These are phyloP conservation scores for Boletus eberwhitei DNA, from an alignment of 768 basidiomycete genomes.

Conservation along the genomic window DNA sequence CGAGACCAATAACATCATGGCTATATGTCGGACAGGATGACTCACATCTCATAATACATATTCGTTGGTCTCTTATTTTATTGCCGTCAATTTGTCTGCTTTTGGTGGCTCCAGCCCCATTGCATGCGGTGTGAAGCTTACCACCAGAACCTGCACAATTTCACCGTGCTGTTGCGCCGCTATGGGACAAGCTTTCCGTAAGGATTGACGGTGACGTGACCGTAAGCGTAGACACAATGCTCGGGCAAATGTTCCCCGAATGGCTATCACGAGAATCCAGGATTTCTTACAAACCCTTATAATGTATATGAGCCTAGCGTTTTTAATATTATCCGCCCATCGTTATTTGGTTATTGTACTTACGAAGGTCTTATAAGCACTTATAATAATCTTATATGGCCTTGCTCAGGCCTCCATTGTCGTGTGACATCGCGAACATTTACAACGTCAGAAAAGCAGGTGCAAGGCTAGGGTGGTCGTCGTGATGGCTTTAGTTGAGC, in stretches of 20 bases:
- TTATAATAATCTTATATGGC: no score
- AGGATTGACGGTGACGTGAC: background rate
- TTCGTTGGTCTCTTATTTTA: background rate
- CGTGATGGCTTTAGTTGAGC: background rate
- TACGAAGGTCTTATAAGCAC: no score
- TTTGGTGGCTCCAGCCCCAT: no score
- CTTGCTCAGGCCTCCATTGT: no score
- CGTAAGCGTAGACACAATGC: background rate
- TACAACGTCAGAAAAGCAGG: no score
- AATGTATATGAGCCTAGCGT: no score
- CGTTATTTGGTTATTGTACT: no score
- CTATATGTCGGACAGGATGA: background rate
- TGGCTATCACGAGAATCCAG: no score
- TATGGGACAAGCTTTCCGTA: background rate
- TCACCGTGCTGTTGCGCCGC: background rate
- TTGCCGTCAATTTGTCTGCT: background rate
- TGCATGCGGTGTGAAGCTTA: background rate
- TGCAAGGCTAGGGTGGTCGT: no score
- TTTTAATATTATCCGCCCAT: no score
- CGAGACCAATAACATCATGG: background rate
- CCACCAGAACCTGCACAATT: background rate
- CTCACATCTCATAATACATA: background rate
- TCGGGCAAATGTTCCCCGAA: background rate
- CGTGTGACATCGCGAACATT: no score
- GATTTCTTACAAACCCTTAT: no score